phyloP scores from a whole-genome alignment of 2,329 filamentous ascomycete species.

The Aspergillus alliaceus region DNA sequence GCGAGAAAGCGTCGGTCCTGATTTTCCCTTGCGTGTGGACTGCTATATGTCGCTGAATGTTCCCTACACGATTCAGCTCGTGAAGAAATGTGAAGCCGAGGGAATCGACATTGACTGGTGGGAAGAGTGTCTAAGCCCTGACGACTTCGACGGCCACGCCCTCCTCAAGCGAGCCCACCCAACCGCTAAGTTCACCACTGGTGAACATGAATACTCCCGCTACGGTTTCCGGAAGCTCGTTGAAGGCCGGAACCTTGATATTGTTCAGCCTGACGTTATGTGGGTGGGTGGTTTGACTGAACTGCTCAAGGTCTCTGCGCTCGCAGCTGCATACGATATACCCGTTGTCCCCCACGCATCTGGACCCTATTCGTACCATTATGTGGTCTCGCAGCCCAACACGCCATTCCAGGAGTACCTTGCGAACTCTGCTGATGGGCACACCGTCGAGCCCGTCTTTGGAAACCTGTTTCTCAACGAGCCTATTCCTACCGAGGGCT shows the following conservation, averaged over 20 bases:
- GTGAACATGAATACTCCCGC: slow-evolving; percentile 91
- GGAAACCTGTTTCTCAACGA: slow-evolving; percentile 89
- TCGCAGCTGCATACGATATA: slow-evolving; percentile 90
- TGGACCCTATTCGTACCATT: slow-evolving; percentile 94
- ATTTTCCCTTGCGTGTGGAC: slow-evolving; percentile 92
- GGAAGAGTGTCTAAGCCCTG: slow-evolving; percentile 89
- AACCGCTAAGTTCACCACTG: slow-evolving; percentile 88
- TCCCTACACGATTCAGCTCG: slow-evolving; percentile 86
- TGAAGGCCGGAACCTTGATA: slow-evolving; percentile 87
- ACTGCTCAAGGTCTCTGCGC: slow-evolving; percentile 81
- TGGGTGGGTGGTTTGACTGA: slow-evolving; percentile 94
- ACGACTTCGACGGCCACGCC: slow-evolving; percentile 88
- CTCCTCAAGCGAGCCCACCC: slow-evolving; percentile 90
- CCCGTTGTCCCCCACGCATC: slow-evolving; percentile 94
- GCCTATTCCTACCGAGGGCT: slow-evolving; percentile 81
- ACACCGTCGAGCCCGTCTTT: slow-evolving; percentile 87
- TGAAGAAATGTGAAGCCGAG: slow-evolving; percentile 74
- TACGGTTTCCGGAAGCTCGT: slow-evolving; percentile 95
- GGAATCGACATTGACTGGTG: slow-evolving; percentile 94
- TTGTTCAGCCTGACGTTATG: slow-evolving; percentile 96
- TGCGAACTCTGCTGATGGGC: slow-evolving; percentile 87
- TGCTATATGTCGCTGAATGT: slow-evolving; percentile 98
- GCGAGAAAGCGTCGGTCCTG: slow-evolving; percentile 78
- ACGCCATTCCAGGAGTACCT: slow-evolving; percentile 95
- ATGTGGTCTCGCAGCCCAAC: slow-evolving; percentile 89